phyloP scores from a whole-genome alignment of 805 yeast genomes.

The Schwanniomyces pseudopolymorphus region DNA sequence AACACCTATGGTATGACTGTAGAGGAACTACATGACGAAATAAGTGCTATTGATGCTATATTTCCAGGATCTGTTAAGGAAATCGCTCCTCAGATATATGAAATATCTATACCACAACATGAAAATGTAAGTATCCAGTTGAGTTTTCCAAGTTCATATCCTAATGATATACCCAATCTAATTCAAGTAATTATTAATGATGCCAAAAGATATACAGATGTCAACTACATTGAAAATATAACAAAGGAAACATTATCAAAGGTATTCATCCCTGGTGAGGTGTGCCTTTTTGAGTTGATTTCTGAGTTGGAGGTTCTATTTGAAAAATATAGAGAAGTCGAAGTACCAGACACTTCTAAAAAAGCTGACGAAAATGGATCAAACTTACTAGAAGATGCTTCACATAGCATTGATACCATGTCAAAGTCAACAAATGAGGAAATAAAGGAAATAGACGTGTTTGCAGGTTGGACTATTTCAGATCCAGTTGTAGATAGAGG shows the following conservation, averaged over 20 bases:
- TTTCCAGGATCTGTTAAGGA: slow-evolving; percentile 62
- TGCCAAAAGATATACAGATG: slow-evolving; percentile 38
- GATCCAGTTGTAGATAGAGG: slow-evolving; percentile 81
- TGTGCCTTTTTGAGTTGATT: slow-evolving; percentile 76
- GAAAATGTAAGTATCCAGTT: slow-evolving; percentile 60
- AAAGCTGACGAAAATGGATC: slow-evolving; percentile 3
- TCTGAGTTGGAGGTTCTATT: slow-evolving; percentile 59
- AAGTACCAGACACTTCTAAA: slow-evolving; percentile 9
- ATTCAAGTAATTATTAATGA: slow-evolving; percentile 50
- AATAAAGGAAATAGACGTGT: slow-evolving; percentile 34
- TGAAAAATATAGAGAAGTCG: slow-evolving; percentile 29
- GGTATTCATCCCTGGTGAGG: slow-evolving; percentile 59
- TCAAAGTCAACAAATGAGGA: slow-evolving; percentile 23
- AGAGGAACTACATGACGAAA: slow-evolving; percentile 66
- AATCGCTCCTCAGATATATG: slow-evolving; percentile 40
- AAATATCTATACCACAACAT: slow-evolving; percentile 60
- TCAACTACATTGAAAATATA: slow-evolving; percentile 41
- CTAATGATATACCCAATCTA: slow-evolving; percentile 60
- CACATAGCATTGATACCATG: not conserved
- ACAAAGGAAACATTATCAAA: slow-evolving; percentile 54
- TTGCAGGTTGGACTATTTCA: slow-evolving; percentile 75
- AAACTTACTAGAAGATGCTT: not conserved
- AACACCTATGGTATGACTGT: slow-evolving; percentile 15
- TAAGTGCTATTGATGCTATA: slow-evolving; percentile 83
- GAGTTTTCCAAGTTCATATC: slow-evolving; percentile 72